phyloP scores from a whole-genome alignment of 371 early-diverging fungal genomes.

The Saksenaea oblongispora region DNA sequence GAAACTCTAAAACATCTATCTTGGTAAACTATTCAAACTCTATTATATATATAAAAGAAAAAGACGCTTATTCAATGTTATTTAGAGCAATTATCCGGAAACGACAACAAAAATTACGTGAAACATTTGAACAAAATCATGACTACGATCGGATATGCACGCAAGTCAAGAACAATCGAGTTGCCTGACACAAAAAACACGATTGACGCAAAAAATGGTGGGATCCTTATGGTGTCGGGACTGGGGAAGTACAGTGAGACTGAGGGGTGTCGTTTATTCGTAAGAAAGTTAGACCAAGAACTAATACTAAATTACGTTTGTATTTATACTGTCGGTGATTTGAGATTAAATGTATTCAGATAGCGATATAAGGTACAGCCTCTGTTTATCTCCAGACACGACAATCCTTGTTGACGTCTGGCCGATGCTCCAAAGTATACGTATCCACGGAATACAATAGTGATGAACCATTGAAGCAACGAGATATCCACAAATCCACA shows the following conservation, averaged over 20 bases:
- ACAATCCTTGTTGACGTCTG: neutral
- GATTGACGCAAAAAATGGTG: neutral
- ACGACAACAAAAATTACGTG: neutral
- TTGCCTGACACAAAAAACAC: neutral
- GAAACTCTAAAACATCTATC: neutral
- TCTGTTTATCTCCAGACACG: no score
- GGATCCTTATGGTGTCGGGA: neutral
- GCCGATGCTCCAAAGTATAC: slow-evolving; percentile 1
- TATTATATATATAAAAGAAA: neutral
- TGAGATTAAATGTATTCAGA: no score
- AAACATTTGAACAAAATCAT: neutral
- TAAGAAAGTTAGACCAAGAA: no score
- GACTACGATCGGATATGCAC: slow-evolving; percentile 7
- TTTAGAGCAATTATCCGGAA: neutral
- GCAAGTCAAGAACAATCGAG: slow-evolving; percentile 1
- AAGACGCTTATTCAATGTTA: neutral
- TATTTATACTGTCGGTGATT: no score
- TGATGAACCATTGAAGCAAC: neutral
- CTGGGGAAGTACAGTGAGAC: no score
- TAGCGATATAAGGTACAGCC: no score
- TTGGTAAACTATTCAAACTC: neutral
- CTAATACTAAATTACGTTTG: no score
- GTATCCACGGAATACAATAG: neutral
- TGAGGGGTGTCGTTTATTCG: no score
- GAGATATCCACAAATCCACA: neutral